Evolutionary conservation across 495 filamentous ascomycete genomes (phyloP).

Genomic region (Daldinia concentrica): DNA sequence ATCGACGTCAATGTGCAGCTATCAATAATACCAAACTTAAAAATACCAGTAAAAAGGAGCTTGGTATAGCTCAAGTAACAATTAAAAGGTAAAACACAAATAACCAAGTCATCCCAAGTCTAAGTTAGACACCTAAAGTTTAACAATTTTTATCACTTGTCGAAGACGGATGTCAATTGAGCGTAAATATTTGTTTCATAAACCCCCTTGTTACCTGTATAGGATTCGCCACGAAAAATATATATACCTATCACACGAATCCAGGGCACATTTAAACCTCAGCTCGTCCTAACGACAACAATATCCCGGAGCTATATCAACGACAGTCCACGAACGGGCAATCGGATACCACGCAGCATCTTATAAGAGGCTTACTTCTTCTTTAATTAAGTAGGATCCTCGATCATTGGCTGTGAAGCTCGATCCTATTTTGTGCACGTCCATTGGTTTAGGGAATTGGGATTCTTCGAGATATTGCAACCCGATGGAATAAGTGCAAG

Average conservation of each 20-base stretch:
- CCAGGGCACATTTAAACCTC: conserved; percentile 9
- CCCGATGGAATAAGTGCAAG: conserved; percentile 6
- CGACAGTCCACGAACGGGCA: conserved; percentile 1
- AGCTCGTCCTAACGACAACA: conserved; percentile 1
- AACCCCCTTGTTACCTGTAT: not conserved
- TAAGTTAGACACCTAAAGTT: not conserved
- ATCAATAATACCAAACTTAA: conserved; percentile 7
- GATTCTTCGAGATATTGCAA: conserved; percentile 8
- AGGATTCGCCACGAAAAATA: conserved; percentile 3
- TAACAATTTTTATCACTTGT: conserved; percentile 3
- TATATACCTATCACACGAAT: conserved; percentile 13
- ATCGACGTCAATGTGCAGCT: conserved; percentile 38
- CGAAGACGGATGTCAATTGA: not conserved
- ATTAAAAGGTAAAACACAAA: conserved; percentile 16
- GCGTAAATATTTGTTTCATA: conserved; percentile 23
- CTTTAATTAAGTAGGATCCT: not conserved
- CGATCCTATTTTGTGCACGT: not conserved
- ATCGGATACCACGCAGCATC: conserved; percentile 12
- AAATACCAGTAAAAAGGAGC: conserved; percentile 10
- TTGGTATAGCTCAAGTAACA: conserved; percentile 2
- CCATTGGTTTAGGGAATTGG: conserved; percentile 8
- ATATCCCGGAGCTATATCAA: conserved; percentile 9
- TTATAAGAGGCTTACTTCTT: conserved; percentile 1
- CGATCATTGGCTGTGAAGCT: conserved; percentile 7
- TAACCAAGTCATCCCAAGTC: not conserved